A percentile compares a stretch with the other conserved stretches of the same genome.
These are phyloP conservation scores for Smittium culicis DNA, from an alignment of 371 early-diverging fungal species.

Conservation along the genomic window DNA sequence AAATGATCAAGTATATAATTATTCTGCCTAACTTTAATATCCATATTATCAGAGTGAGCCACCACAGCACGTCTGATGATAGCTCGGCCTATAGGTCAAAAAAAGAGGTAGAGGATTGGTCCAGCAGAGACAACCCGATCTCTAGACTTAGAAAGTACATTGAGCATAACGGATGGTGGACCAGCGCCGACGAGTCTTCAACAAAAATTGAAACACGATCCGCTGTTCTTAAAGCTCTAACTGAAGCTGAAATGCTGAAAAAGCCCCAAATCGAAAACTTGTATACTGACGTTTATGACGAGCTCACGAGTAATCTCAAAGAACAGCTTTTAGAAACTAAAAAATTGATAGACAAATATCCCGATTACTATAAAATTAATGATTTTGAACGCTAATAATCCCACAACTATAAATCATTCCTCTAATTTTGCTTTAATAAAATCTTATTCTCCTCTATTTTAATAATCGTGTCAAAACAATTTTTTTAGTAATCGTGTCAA, in stretches of 20 bases:
- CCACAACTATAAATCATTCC: too few species aligned
- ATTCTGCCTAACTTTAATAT: background rate
- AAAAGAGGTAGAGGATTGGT: slow-evolving; percentile 86
- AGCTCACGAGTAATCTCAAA: slow-evolving; percentile 52
- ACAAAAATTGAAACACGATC: slow-evolving; percentile 21
- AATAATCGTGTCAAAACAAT: too few species aligned
- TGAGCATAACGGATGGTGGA: slow-evolving; percentile 75
- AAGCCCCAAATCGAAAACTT: slow-evolving; percentile 72
- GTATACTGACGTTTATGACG: slow-evolving; percentile 91
- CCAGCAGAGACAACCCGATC: slow-evolving; percentile 77
- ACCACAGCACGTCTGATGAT: slow-evolving; percentile 96
- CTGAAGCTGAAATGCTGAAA: slow-evolving; percentile 67
- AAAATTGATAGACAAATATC: slow-evolving; percentile 66
- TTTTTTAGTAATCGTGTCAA: too few species aligned
- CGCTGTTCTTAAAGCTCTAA: slow-evolving; percentile 60
- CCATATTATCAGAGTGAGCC: slow-evolving; percentile 42
- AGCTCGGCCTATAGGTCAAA: slow-evolving; percentile 85
- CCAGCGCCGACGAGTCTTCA: slow-evolving; percentile 55
- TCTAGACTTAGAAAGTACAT: slow-evolving; percentile 79
- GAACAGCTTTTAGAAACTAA: slow-evolving; percentile 67
- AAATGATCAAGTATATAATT: too few species aligned
- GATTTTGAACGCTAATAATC: slow-evolving; percentile 23
- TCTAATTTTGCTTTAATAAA: too few species aligned
- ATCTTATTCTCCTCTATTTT: too few species aligned
- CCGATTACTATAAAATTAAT: slow-evolving; percentile 63